A percentile compares a stretch with the other conserved stretches of the same genome.
Conservation (phyloP, 2,329 filamentous ascomycete genomes). For the Waltergamsia citrina region DNA sequence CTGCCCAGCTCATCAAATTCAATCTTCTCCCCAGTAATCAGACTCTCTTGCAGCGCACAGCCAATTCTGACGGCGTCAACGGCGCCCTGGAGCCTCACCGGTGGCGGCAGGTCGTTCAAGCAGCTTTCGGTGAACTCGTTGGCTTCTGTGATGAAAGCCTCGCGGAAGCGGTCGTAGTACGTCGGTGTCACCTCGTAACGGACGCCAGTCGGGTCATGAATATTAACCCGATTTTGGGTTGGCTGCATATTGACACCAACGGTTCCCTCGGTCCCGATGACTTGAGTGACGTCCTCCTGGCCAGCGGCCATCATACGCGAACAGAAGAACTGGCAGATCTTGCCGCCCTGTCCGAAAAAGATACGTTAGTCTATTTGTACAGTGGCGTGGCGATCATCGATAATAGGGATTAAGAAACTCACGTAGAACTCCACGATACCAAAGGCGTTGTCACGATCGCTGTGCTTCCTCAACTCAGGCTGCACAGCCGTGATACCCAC, state of each 20-base stretch:
- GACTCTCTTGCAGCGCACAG: constrained; percentile 45
- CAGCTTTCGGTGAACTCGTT: constrained; percentile 53
- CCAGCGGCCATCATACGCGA: constrained; percentile 59
- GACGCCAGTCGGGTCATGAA: constrained; percentile 37
- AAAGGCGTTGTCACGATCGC: constrained; percentile 20
- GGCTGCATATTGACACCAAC: constrained; percentile 52
- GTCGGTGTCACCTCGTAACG: constrained; percentile 49
- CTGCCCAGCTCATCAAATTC: constrained; percentile 45
- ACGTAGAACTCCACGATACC: constrained; percentile 60
- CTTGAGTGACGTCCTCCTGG: constrained; percentile 57
- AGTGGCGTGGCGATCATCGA: no score
- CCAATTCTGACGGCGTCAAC: constrained; percentile 53
- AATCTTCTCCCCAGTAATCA: constrained; percentile 46
- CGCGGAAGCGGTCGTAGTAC: constrained; percentile 54
- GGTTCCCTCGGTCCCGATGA: constrained; percentile 59
- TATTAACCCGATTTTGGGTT: constrained; percentile 41
- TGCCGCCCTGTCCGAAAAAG: constrained; percentile 40
- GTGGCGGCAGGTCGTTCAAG: constrained; percentile 43
- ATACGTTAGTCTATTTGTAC: no score
- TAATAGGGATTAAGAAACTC: no score
- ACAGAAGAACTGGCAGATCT: constrained; percentile 55
- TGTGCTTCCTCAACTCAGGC: constrained; percentile 19
- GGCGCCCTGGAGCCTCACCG: constrained; percentile 46
- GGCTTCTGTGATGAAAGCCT: constrained; percentile 54
- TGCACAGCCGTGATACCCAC: constrained; percentile 20